These are phyloP conservation scores for Scytalidium sp. DNA, from an alignment of 2,329 filamentous ascomycete species.

Conservation along the genomic window DNA sequence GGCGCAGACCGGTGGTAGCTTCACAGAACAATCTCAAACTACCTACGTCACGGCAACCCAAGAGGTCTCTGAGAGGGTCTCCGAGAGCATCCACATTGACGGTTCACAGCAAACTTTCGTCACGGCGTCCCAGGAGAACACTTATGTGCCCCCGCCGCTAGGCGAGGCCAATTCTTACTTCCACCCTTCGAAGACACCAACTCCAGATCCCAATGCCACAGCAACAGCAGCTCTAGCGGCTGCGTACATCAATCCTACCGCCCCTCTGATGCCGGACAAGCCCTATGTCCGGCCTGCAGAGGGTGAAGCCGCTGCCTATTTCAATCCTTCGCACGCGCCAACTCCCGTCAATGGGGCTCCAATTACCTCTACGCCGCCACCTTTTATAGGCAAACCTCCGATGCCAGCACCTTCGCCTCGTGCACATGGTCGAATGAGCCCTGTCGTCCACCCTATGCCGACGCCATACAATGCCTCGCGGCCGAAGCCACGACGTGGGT, in stretches of 20 bases:
- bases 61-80: no score
- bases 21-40: background rate
- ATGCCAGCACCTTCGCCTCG: background rate
- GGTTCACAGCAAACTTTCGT: no score
- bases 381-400: background rate
- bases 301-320: background rate
- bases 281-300: background rate
- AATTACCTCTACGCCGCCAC: background rate
- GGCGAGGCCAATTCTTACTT: background rate
- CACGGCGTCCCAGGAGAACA: background rate
- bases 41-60: background rate
- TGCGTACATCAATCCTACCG: background rate
- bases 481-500: constrained; percentile 19
- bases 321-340: background rate
- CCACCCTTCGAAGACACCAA: background rate
- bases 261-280: background rate
- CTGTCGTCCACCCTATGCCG: constrained; percentile 2
- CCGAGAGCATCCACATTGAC: no score
- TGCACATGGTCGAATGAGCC: background rate
- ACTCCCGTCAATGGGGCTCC: background rate
- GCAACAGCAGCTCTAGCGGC: background rate
- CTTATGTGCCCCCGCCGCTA: background rate
- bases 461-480: constrained; percentile 21
- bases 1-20: background rate
- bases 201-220: background rate